Base-by-base conservation (phyloP, 2,329 filamentous ascomycete genomes). In the Fusarium chuoi region DNA sequence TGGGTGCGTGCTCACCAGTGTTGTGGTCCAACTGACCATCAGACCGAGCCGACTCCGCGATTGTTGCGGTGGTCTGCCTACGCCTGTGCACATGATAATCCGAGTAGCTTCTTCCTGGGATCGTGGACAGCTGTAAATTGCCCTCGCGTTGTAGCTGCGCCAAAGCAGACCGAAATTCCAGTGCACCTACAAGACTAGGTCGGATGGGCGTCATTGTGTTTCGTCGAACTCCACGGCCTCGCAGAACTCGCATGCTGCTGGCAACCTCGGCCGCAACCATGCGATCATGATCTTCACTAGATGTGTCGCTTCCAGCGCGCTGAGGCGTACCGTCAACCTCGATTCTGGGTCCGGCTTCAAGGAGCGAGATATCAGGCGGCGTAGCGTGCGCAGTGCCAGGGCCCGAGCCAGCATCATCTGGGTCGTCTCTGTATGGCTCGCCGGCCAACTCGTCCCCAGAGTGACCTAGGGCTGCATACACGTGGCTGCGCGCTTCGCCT, bases 131-230 rank as follows among this genome's bases (percentile, higher is more conserved):
- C 76, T 91, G 90, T 33, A 93, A 89, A 73, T 94, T 96, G 78
- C 93, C 90, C 63, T 94, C 93, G 73, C 91, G 93, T 78, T 97
- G 92, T 64, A 99, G 84, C 6, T 95, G 95, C n/a, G 94, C 92
- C 51, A 99, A 85, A 7, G 98, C 92, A 6, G 96, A 96, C 76
- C 95, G 90, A 77, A 99, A 99, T 82, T 99, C 96, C 65, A 99
- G 86, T 14, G 94, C 96, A 48, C 96, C 96, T 7, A 99, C 92
- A 52, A 99, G 85, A 85, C 96, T 98, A 3, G 96, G 96, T 48
- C 96, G 89, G 71, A 99, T 98, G 0, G 95, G 93, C 12, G 92
- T 96, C 69, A 95, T 89, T 5, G 94, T 94, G 73, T 92, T 92
- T 74, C 92, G 90, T 71, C 91, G 89, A 49, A 87, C 87, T 52